Evolutionary conservation across 805 yeast genomes (phyloP).

Genomic region (Candida argentea): DNA sequence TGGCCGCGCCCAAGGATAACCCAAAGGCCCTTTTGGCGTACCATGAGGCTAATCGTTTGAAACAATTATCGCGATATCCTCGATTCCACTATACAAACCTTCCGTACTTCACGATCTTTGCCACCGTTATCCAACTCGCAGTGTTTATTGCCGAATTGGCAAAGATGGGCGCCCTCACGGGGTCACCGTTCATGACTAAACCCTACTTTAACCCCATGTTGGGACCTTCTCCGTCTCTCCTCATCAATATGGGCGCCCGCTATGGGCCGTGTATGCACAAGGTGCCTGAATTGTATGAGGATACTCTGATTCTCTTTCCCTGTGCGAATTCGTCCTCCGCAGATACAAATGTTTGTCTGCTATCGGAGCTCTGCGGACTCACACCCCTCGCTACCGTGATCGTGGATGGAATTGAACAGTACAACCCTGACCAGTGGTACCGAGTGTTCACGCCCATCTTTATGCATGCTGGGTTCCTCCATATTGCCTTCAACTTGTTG

Average conservation of each 20-base stretch:
- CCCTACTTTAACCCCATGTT: slow-evolving; percentile 74
- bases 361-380: slow-evolving; percentile 53
- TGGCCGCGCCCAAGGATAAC: slow-evolving; percentile 1
- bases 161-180: slow-evolving; percentile 48
- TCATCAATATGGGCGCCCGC: slow-evolving; percentile 62
- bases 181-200: slow-evolving; percentile 53
- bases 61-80: slow-evolving; percentile 16
- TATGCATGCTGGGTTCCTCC: slow-evolving; percentile 65
- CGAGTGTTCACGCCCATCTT: slow-evolving; percentile 61
- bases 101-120: slow-evolving; percentile 32
- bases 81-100: slow-evolving; percentile 25
- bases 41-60: slow-evolving; percentile 11
- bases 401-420: slow-evolving; percentile 19
- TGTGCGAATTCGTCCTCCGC: slow-evolving; percentile 57
- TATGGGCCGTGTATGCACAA: slow-evolving; percentile 62
- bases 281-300: slow-evolving; percentile 40
- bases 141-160: slow-evolving; percentile 57
- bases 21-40: slow-evolving; percentile 1
- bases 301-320: slow-evolving; percentile 40
- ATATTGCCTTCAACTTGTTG: slow-evolving; percentile 52
- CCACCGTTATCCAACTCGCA: slow-evolving; percentile 36
- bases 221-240: slow-evolving; percentile 60
- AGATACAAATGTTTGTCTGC: slow-evolving; percentile 45
- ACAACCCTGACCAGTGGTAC: slow-evolving; percentile 57
- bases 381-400: slow-evolving; percentile 30